phyloP scores from a whole-genome alignment of 2,329 filamentous ascomycete genomes.

The Trichoderma sp. region DNA sequence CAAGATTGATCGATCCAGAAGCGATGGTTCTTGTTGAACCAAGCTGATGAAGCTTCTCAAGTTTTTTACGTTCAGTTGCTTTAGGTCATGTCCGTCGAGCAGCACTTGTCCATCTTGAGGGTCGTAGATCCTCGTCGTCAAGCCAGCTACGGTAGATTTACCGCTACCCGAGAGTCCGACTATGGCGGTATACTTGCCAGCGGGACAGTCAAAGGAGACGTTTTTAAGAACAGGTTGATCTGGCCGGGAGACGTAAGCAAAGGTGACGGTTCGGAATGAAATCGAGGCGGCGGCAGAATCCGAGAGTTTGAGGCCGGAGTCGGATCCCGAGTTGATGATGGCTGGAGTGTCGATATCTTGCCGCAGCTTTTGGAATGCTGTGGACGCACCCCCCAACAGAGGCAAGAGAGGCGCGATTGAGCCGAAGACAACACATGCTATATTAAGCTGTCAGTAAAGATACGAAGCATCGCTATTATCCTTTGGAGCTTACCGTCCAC shows the following conservation, averaged over 20 bases:
- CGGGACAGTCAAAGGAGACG: slow-evolving; percentile 48
- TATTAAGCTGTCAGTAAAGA: not conserved
- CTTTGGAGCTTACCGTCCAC: slow-evolving; percentile 48
- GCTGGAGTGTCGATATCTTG: slow-evolving; percentile 55
- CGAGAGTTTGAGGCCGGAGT: slow-evolving; percentile 42
- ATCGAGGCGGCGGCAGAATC: slow-evolving; percentile 40
- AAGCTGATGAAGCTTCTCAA: slow-evolving; percentile 44
- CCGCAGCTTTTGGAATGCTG: slow-evolving; percentile 57
- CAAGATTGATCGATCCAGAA: slow-evolving; percentile 47
- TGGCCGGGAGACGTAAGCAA: slow-evolving; percentile 45
- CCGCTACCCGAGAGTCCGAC: slow-evolving; percentile 59
- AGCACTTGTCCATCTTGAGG: slow-evolving; percentile 47
- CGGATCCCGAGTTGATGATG: slow-evolving; percentile 43
- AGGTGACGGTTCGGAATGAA: slow-evolving; percentile 43
- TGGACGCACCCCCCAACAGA: slow-evolving; percentile 57
- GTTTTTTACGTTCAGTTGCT: slow-evolving; percentile 45
- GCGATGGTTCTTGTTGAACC: slow-evolving; percentile 46
- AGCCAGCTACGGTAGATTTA: slow-evolving; percentile 55
- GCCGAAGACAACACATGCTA: slow-evolving; percentile 60
- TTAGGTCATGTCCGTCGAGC: slow-evolving; percentile 49
- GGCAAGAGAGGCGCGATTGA: slow-evolving; percentile 62
- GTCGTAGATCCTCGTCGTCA: slow-evolving; percentile 58
- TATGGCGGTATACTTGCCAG: slow-evolving; percentile 52
- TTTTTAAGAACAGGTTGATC: slow-evolving; percentile 42
- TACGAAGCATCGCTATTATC: too few relatives aligned